phyloP scores from a whole-genome alignment of 1,284 basidiomycete species.

The Melampsora larici-populina region DNA sequence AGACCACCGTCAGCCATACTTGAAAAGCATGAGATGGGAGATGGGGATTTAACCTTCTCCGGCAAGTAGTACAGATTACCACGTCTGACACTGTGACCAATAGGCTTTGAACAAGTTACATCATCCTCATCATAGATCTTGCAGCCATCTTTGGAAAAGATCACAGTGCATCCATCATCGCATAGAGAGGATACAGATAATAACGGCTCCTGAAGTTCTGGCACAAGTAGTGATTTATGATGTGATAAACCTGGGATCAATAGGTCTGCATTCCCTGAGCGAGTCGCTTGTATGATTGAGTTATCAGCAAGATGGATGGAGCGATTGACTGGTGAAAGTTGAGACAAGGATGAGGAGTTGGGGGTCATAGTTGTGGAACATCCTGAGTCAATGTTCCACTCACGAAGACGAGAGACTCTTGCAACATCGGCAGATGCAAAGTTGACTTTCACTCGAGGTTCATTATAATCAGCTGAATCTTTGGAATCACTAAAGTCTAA shows the following conservation, averaged over 20 bases:
- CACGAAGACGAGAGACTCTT: no score
- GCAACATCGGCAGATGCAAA: no score
- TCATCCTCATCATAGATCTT: conserved; percentile 1
- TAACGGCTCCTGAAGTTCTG: no score
- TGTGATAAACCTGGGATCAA: background rate
- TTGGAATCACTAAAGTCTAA: no score
- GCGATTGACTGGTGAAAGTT: background rate
- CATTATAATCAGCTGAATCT: no score
- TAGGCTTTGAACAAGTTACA: background rate
- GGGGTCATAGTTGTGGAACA: conserved; percentile 18
- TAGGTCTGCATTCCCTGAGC: background rate
- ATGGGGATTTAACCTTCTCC: background rate
- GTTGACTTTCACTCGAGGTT: no score
- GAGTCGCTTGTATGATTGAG: conserved; percentile 7
- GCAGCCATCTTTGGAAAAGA: background rate
- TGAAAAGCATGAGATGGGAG: no score
- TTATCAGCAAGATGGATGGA: background rate
- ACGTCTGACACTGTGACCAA: background rate
- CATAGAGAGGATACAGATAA: background rate
- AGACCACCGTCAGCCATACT: no score
- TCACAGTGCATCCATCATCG: background rate
- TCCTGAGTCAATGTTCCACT: conserved; percentile 7
- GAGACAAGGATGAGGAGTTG: background rate
- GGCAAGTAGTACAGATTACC: conserved; percentile 20
- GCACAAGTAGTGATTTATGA: conserved; percentile 8